phyloP scores from a whole-genome alignment of 768 basidiomycete genomes.

The Tylopilus rubrobrunneus region DNA sequence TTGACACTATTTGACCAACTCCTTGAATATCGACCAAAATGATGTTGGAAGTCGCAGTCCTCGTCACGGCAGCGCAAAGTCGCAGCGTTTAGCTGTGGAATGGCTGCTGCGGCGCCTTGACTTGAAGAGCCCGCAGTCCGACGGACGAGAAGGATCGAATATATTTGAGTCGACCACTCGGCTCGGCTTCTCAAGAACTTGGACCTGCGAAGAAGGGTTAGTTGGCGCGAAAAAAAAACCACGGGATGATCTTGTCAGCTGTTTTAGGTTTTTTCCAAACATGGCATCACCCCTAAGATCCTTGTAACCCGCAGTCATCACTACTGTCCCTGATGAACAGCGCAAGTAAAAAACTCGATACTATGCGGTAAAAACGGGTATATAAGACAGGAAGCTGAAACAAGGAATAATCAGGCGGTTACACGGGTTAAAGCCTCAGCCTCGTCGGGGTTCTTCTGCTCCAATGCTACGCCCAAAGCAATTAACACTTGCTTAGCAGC shows the following conservation, averaged over 20 bases:
- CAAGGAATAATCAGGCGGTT: neutral
- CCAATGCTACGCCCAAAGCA: slow-evolving; percentile 1
- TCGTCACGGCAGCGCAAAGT: neutral
- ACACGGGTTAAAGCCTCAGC: neutral
- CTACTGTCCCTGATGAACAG: neutral
- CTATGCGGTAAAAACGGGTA: too few species aligned
- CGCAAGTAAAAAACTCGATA: neutral
- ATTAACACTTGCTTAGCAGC: slow-evolving; percentile 18
- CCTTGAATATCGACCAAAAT: neutral
- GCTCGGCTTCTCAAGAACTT: neutral
- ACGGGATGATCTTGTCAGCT: slow-evolving; percentile 9
- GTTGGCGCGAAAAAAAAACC: too few species aligned
- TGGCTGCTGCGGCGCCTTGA: slow-evolving; percentile 4
- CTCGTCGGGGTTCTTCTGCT: neutral
- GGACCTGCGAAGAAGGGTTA: neutral
- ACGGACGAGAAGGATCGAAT: neutral
- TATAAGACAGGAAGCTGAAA: too few species aligned
- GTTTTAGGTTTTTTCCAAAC: slow-evolving; percentile 11
- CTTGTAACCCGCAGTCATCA: neutral
- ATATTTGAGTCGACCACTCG: neutral
- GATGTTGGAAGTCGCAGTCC: neutral
- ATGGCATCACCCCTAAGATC: slow-evolving; percentile 14
- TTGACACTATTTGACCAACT: neutral
- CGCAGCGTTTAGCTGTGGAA: too few species aligned
- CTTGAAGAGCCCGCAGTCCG: neutral